Percentiles rank a stretch among this genome's conserved stretches.
Evolutionary conservation across 306 rosid genomes (phyloP).

Genomic region (Sophora flavescens): DNA sequence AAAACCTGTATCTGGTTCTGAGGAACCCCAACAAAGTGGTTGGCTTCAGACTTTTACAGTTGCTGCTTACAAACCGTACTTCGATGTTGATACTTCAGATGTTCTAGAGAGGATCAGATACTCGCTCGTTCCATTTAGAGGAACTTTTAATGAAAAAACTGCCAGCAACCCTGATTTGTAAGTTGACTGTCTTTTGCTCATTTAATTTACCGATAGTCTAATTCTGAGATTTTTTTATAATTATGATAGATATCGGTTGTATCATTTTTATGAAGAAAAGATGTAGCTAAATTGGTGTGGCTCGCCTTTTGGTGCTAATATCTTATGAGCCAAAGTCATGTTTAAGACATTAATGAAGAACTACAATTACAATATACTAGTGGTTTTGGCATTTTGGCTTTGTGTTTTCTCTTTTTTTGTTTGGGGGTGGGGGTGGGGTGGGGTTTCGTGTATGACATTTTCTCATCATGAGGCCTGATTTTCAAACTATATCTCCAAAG

Average conservation of each 20-base stretch:
- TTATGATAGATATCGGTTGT: conserved; percentile 33
- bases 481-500: conserved; percentile 17
- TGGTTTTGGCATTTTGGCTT: conserved; percentile 9
- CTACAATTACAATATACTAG: conserved; percentile 9
- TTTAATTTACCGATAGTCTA: conserved; percentile 23
- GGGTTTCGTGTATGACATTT: not conserved
- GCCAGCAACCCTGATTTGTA: conserved; percentile 89
- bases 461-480: conserved; percentile 7
- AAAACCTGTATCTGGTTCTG: conserved; percentile 83
- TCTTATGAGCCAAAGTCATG: conserved; percentile 17
- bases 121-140: conserved; percentile 89
- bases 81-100: conserved; percentile 90
- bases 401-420: not conserved
- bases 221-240: conserved; percentile 6
- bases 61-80: conserved; percentile 84
- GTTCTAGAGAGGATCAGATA: conserved; percentile 84
- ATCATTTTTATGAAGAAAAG: conserved; percentile 22
- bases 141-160: conserved; percentile 88
- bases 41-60: conserved; percentile 71
- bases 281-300: not conserved
- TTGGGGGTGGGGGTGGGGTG: not conserved
- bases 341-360: conserved; percentile 18
- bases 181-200: conserved; percentile 49
- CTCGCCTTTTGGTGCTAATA: conserved; percentile 19
- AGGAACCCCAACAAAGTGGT: conserved; percentile 85